Evolutionary conservation across 805 yeast species (phyloP).

Genomic region (Yarrowia divulgata): DNA sequence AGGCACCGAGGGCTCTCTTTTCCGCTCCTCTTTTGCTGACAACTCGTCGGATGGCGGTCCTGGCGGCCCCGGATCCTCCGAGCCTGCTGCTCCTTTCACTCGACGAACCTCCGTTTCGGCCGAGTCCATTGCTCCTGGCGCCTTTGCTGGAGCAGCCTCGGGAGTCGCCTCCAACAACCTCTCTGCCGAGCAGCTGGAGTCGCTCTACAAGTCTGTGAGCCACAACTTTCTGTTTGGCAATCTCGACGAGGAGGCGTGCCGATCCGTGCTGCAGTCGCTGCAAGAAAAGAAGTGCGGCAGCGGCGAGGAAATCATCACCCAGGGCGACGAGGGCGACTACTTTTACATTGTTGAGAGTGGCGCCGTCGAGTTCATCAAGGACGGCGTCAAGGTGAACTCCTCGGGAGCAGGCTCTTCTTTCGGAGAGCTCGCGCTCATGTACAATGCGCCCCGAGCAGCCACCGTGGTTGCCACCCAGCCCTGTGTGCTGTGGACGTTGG

Average conservation of each 20-base stretch:
- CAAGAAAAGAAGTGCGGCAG: constrained; percentile 69
- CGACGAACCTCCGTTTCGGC: constrained; percentile 91
- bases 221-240: constrained; percentile 86
- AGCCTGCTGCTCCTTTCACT: constrained; percentile 21
- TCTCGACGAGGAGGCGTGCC: constrained; percentile 77
- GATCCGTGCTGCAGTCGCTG: constrained; percentile 82
- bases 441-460: constrained; percentile 97
- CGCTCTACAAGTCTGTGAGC: constrained; percentile 73
- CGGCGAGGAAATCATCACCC: constrained; percentile 74
- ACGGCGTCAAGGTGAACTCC: constrained; percentile 71
- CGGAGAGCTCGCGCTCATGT: constrained; percentile 97
- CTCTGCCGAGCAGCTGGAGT: constrained; percentile 62
- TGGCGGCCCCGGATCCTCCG: constrained; percentile 4
- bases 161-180: constrained; percentile 40
- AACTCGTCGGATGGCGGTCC: constrained; percentile 17
- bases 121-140: constrained; percentile 53
- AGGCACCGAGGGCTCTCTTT: constrained; percentile 8
- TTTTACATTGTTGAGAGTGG: constrained; percentile 89
- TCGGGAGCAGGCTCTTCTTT: constrained; percentile 89
- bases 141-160: constrained; percentile 41
- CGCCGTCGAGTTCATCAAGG: constrained; percentile 77
- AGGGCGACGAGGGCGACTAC: constrained; percentile 95
- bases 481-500: constrained; percentile 87
- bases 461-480: constrained; percentile 80
- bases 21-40: constrained; percentile 15